Evolutionary conservation across 371 early-diverging fungal genomes (phyloP), one percentile per base, ranked within the genome.

Genomic region (Syncephalastrum monosporum): DNA sequence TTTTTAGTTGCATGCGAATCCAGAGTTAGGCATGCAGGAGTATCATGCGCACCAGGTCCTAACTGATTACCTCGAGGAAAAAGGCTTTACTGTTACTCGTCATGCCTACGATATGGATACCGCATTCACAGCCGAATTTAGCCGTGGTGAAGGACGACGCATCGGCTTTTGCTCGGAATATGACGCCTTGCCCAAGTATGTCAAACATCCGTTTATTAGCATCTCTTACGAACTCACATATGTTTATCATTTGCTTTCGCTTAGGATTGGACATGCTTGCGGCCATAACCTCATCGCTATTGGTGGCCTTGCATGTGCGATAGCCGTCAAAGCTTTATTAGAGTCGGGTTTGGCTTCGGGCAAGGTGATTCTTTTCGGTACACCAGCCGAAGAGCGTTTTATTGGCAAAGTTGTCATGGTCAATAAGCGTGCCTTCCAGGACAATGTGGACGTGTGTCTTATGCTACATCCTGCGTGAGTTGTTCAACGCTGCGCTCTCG

Each of bases 401-500:
- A 85, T 87, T 21, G 93, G 93, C 49, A 93, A 93, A 64, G 85
- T 91, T 55, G 63, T 65, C 1, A 78, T 93, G 74, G 63, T 86
- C n/a, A 57, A 83, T 10, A 69, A 77, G 7, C 81, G 86, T 4
- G 89, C 85, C 12, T 89, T 91, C 64, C 77, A 86, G 47, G 77
- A 77, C 42, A 61, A 60, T 8, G 77, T 83, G 1, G 91, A 91
- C 61, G 74, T 86, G 7, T 82, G 86, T 57, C 65, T 93, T 73
- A 93, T 93, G 92, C 72, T 88, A 23, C 93, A 93, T 63, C 91
- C 91, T 25, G 72, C 85, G 55, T 80, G 79, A 60, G 58, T 51
- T 12, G 14, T 42, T 38, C 8, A 50, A 10, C 25, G 1, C 25
- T 19, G 24, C 12, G 10, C n/a, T 13, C 2, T 3, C 5, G 4